phyloP scores from a whole-genome alignment of 1,284 basidiomycete species.

The Tausonia pullulans region DNA sequence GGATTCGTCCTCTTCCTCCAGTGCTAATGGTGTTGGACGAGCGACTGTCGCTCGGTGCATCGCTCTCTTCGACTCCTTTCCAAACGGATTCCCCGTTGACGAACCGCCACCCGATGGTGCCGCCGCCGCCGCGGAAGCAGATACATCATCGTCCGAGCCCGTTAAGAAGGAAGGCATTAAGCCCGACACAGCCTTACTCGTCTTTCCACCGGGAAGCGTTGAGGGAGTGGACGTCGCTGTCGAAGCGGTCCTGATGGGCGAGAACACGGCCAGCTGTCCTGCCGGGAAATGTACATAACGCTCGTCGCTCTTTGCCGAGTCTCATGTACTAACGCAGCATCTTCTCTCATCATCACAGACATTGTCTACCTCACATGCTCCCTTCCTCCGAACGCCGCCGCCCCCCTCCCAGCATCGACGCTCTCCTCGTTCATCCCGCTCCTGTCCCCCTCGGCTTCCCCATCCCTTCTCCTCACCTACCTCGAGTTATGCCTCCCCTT shows the following conservation, averaged over 20 bases:
- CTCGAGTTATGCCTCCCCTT: constrained; percentile 7
- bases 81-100: constrained; percentile 21
- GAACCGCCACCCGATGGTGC: constrained; percentile 18
- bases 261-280: constrained; percentile 75
- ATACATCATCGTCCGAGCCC: neutral
- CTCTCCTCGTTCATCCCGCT: constrained; percentile 4
- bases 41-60: constrained; percentile 49
- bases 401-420: neutral
- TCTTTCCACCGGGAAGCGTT: constrained; percentile 63
- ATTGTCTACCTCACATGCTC: constrained; percentile 33
- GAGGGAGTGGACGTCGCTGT: constrained; percentile 46
- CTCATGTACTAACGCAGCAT: neutral
- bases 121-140: constrained; percentile 20
- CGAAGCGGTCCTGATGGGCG: constrained; percentile 63
- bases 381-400: neutral
- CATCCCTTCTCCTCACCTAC: constrained; percentile 16
- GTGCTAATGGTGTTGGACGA: neutral
- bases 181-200: constrained; percentile 59
- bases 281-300: constrained; percentile 58
- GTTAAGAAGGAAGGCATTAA: constrained; percentile 21
- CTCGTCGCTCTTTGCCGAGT: constrained; percentile 15
- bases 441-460: constrained; percentile 13
- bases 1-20: constrained; percentile 31
- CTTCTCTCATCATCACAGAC: constrained; percentile 22
- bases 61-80: constrained; percentile 47